Conservation (phyloP, 768 basidiomycete species). For the Pisolithus marmoratus region DNA sequence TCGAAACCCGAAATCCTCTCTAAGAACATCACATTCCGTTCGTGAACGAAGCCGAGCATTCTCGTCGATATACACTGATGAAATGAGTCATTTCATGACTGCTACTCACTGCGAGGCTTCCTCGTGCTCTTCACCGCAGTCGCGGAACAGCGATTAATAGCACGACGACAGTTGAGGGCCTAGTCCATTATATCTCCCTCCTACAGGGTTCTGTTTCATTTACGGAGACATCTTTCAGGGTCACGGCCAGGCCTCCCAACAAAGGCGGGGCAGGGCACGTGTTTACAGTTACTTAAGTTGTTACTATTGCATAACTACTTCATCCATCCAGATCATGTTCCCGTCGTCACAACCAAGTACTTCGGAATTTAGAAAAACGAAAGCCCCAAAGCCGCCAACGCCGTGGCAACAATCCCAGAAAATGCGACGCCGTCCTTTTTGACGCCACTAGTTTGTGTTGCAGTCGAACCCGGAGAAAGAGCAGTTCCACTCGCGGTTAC, state of each 20-base stretch:
- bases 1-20: no score
- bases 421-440: slow-evolving; percentile 9
- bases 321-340: neutral
- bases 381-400: slow-evolving; percentile 7
- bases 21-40: no score
- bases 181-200: neutral
- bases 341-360: neutral
- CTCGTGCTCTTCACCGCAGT: neutral
- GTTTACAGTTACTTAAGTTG: neutral
- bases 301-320: neutral
- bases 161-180: neutral
- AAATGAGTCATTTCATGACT: no score
- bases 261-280: neutral
- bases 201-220: neutral
- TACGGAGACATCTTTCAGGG: neutral
- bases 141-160: neutral
- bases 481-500: slow-evolving; percentile 7
- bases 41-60: no score
- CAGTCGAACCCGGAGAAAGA: slow-evolving; percentile 5
- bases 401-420: slow-evolving; percentile 5
- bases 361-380: slow-evolving; percentile 15
- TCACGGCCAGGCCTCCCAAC: neutral
- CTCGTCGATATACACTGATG: no score
- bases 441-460: slow-evolving; percentile 15
- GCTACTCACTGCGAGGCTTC: neutral